Evolutionary conservation across 768 basidiomycete species (phyloP).

Genomic region (Lentinula detonsa): DNA sequence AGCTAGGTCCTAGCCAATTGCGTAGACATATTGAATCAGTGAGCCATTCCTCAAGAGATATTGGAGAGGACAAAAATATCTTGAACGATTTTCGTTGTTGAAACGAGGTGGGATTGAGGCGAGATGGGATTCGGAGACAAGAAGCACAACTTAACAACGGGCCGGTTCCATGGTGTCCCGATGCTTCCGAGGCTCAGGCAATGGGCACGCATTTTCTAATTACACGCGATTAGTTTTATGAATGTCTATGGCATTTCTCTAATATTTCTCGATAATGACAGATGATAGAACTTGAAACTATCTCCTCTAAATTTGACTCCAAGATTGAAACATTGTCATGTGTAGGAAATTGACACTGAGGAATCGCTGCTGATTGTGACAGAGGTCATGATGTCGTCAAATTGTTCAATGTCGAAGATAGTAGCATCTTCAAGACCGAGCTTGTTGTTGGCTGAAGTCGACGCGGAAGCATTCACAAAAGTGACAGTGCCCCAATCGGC

Average conservation of each 20-base stretch:
- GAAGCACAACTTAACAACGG: neutral
- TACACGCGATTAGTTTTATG: too few relatives aligned
- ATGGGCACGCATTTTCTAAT: too few relatives aligned
- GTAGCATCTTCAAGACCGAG: conserved; percentile 21
- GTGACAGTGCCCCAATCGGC: conserved; percentile 31
- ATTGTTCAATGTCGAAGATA: conserved; percentile 28
- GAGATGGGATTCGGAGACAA: neutral
- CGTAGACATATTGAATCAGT: neutral
- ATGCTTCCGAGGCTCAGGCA: neutral
- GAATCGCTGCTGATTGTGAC: neutral
- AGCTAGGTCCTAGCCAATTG: neutral
- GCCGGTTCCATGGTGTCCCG: neutral
- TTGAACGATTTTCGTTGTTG: neutral
- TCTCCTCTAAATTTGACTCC: neutral
- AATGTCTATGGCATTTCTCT: too few relatives aligned
- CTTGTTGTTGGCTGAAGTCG: conserved; percentile 16
- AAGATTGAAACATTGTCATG: neutral
- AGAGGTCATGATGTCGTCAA: neutral
- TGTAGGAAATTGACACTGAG: neutral
- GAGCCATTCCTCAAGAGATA: neutral
- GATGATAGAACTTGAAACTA: neutral
- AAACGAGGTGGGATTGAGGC: conserved; percentile 1
- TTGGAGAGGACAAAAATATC: neutral
- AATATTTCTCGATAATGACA: too few relatives aligned
- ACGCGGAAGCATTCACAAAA: conserved; percentile 25